These are phyloP conservation scores for Populus hybrid DNA, from an alignment of 441 rosid genomes.

Conservation along the genomic window DNA sequence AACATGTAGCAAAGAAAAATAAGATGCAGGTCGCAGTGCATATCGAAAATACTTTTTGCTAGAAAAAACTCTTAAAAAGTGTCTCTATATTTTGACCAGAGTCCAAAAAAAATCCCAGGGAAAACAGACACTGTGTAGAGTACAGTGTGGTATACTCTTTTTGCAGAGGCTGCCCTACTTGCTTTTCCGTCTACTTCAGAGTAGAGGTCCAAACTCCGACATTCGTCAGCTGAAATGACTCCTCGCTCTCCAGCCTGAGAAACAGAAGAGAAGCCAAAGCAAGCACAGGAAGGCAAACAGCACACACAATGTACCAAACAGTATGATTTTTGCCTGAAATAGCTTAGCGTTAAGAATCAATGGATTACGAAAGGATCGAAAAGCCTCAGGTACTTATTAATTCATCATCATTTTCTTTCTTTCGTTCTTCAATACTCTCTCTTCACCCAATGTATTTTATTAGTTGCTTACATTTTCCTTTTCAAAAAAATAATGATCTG, in stretches of 20 bases:
- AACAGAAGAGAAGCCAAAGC: background rate
- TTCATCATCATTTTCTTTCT: background rate
- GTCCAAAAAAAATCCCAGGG: background rate
- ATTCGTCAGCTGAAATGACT: background rate
- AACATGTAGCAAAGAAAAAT: too few species aligned
- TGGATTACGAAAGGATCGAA: slow-evolving; percentile 81
- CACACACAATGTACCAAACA: background rate
- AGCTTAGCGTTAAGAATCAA: slow-evolving; percentile 5
- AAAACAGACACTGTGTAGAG: background rate
- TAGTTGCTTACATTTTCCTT: background rate
- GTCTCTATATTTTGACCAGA: background rate
- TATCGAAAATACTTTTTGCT: too few species aligned
- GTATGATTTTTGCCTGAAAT: background rate
- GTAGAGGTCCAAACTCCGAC: background rate
- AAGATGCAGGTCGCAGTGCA: too few species aligned
- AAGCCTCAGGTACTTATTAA: slow-evolving; percentile 50
- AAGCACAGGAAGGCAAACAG: background rate
- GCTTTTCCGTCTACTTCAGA: background rate
- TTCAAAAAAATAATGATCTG: background rate
- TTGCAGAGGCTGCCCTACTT: background rate
- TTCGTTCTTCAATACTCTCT: slow-evolving; percentile 18
- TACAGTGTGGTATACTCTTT: background rate
- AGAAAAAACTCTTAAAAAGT: too few species aligned
- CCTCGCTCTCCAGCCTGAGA: background rate
- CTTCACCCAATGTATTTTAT: slow-evolving; percentile 26